Evolutionary conservation across 768 basidiomycete species (phyloP).

Genomic region (Boletus barrowsii): DNA sequence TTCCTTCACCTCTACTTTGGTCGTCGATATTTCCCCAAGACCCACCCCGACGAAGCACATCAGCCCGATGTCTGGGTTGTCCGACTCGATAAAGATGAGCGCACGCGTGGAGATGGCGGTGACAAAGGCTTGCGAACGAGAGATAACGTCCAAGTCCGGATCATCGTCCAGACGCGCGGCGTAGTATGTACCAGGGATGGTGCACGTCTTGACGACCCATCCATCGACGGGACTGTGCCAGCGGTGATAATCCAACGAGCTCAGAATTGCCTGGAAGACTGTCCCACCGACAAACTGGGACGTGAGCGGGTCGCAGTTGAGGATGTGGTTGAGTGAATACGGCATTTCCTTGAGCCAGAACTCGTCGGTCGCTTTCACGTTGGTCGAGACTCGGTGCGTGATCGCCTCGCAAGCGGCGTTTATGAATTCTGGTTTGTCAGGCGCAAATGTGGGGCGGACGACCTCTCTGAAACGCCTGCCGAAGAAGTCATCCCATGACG

Average conservation of each 20-base stretch:
- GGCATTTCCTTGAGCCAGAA: conserved; percentile 65
- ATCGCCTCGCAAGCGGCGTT: conserved; percentile 54
- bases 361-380: conserved; percentile 40
- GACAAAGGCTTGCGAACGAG: conserved; percentile 35
- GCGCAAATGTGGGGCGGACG: conserved; percentile 38
- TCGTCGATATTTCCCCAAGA: conserved; percentile 62
- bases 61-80: conserved; percentile 51
- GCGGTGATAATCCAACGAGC: conserved; percentile 54
- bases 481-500: conserved; percentile 58
- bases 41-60: conserved; percentile 61
- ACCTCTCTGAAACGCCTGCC: conserved; percentile 38
- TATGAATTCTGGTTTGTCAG: conserved; percentile 35
- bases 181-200: conserved; percentile 52
- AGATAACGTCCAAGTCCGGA: conserved; percentile 24
- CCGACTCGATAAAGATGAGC: conserved; percentile 56
- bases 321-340: conserved; percentile 58
- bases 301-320: conserved; percentile 40
- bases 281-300: conserved; percentile 48
- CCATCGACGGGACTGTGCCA: conserved; percentile 62
- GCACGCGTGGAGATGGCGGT: conserved; percentile 51
- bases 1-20: conserved; percentile 46
- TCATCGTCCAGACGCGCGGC: conserved; percentile 33
- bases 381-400: conserved; percentile 38
- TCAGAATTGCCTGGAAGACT: conserved; percentile 57
- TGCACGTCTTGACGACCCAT: conserved; percentile 35